phyloP scores from a whole-genome alignment of 1,284 basidiomycete genomes.

The Heterobasidion parviporum region DNA sequence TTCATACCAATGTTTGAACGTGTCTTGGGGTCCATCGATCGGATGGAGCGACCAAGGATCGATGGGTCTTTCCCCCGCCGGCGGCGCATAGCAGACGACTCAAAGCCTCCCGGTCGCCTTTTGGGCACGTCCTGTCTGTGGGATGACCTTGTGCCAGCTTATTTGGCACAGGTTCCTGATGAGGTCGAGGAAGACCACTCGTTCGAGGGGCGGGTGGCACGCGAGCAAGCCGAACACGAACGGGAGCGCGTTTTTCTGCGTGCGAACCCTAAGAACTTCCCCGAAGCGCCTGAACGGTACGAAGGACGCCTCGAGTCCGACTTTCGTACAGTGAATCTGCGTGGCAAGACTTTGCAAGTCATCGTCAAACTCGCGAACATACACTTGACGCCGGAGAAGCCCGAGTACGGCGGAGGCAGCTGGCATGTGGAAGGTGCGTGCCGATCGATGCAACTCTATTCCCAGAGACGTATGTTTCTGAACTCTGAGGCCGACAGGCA shows the following conservation, averaged over 20 bases:
- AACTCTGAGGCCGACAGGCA: slow-evolving; percentile 10
- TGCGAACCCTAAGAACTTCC: neutral
- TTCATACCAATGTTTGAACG: neutral
- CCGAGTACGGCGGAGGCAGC: slow-evolving; percentile 21
- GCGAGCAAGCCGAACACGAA: neutral
- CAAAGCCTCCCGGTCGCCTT: neutral
- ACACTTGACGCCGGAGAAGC: slow-evolving; percentile 33
- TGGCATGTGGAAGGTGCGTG: slow-evolving; percentile 26
- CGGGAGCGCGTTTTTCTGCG: neutral
- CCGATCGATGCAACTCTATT: neutral
- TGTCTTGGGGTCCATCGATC: neutral
- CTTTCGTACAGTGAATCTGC: slow-evolving; percentile 4
- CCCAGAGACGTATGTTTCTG: neutral
- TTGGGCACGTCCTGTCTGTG: neutral
- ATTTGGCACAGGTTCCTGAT: neutral
- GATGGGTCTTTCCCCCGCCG: neutral
- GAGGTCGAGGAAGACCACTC: neutral
- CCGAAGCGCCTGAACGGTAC: neutral
- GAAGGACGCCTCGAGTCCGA: neutral
- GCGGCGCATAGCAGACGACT: neutral
- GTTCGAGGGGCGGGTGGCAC: neutral
- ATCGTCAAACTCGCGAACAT: slow-evolving; percentile 47
- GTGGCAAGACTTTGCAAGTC: slow-evolving; percentile 28
- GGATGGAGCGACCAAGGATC: neutral
- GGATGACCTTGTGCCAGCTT: neutral